These are phyloP conservation scores for Mycena capillaripes DNA, from an alignment of 768 basidiomycete species.

Conservation along the genomic window DNA sequence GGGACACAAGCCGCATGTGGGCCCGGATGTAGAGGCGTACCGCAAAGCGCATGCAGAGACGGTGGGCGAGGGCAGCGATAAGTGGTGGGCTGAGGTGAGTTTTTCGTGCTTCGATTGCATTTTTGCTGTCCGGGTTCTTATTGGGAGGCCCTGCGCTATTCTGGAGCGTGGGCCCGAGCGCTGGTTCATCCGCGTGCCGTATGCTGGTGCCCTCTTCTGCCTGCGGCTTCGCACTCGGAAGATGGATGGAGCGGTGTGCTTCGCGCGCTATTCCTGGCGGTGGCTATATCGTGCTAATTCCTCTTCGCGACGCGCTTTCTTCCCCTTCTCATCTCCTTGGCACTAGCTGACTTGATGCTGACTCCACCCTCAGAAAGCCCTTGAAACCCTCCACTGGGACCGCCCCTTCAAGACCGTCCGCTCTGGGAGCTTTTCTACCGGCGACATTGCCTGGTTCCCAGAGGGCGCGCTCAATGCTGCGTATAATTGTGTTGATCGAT, in stretches of 20 bases:
- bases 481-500: conserved; percentile 98
- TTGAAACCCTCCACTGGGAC: conserved; percentile 87
- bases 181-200: too few relatives aligned
- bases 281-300: too few relatives aligned
- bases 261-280: too few relatives aligned
- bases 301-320: too few relatives aligned
- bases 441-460: conserved; percentile 96
- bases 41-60: conserved; percentile 74
- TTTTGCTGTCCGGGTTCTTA: too few relatives aligned
- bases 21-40: conserved; percentile 86
- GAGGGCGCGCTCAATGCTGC: conserved; percentile 94
- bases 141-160: too few relatives aligned
- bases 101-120: not conserved
- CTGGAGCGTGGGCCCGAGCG: too few relatives aligned
- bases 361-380: conserved; percentile 66
- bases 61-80: conserved; percentile 81
- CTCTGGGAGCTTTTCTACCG: conserved; percentile 84
- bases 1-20: conserved; percentile 78
- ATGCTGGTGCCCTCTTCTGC: too few relatives aligned
- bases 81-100: conserved; percentile 89
- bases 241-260: too few relatives aligned
- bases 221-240: too few relatives aligned
- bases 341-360: not conserved
- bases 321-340: too few relatives aligned
- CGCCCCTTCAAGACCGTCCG: conserved; percentile 90